These are phyloP conservation scores for Solanum arcanum DNA, from an alignment of 257 asterid genomes.

Conservation along the genomic window DNA sequence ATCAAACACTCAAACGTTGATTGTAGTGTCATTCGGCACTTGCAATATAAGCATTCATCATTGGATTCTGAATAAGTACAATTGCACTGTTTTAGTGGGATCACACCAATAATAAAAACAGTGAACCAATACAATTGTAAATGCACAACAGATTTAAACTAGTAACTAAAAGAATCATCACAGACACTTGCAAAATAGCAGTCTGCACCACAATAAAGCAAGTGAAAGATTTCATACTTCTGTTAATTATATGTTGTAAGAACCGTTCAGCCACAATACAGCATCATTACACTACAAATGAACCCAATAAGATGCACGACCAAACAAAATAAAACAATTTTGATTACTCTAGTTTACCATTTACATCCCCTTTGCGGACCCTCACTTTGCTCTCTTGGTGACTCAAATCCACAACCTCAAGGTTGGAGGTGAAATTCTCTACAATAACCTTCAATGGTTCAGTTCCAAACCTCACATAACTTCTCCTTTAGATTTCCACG, in stretches of 20 bases:
- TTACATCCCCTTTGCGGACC: too few species aligned
- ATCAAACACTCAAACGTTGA: conserved; percentile 5
- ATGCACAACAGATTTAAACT: neutral
- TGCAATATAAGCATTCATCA: neutral
- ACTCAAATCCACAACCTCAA: too few species aligned
- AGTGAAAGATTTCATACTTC: neutral
- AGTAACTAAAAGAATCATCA: neutral
- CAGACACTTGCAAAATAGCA: neutral
- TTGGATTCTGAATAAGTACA: neutral
- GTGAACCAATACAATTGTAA: neutral
- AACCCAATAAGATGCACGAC: neutral
- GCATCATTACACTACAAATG: neutral
- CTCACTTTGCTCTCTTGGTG: too few species aligned
- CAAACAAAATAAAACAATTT: neutral
- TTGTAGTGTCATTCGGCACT: neutral
- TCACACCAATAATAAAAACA: neutral
- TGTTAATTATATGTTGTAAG: neutral
- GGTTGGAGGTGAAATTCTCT: too few species aligned
- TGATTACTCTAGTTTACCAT: too few species aligned
- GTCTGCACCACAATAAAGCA: neutral
- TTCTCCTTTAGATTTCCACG: too few species aligned
- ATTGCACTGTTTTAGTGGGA: neutral
- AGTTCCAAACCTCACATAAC: too few species aligned
- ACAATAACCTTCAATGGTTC: too few species aligned
- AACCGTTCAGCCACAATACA: neutral